Percentiles rank a stretch among this genome's conserved stretches.
These are phyloP conservation scores for Kondoa subrosea DNA, from an alignment of 768 basidiomycete genomes.

Conservation along the genomic window DNA sequence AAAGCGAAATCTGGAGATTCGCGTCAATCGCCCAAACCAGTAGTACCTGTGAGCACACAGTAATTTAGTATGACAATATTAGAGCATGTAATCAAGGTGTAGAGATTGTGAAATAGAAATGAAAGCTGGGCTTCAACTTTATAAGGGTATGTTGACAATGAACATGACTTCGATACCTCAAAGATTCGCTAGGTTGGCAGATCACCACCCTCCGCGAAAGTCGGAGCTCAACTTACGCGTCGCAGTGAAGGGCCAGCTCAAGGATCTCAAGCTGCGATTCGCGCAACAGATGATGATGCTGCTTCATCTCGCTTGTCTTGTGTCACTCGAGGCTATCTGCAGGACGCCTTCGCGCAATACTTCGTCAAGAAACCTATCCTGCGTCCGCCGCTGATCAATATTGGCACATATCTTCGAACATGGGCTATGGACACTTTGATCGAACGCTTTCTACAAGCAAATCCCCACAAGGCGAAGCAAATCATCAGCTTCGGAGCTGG, in stretches of 20 bases:
- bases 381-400: slow-evolving; percentile 68
- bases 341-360: slow-evolving; percentile 52
- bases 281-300: slow-evolving; percentile 67
- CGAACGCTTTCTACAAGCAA: slow-evolving; percentile 43
- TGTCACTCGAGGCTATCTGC: slow-evolving; percentile 56
- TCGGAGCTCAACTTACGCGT: neutral
- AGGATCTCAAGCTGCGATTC: slow-evolving; percentile 31
- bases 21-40: neutral
- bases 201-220: too few relatives aligned
- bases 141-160: too few relatives aligned
- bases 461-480: slow-evolving; percentile 43
- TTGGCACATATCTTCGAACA: slow-evolving; percentile 78
- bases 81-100: too few relatives aligned
- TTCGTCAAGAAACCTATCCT: slow-evolving; percentile 47
- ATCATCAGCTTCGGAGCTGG: slow-evolving; percentile 90
- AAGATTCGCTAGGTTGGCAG: too few relatives aligned
- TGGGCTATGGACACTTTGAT: slow-evolving; percentile 63
- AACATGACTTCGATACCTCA: too few relatives aligned
- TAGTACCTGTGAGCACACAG: too few relatives aligned
- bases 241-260: neutral
- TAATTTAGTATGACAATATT: too few relatives aligned
- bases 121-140: too few relatives aligned
- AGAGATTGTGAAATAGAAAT: too few relatives aligned
- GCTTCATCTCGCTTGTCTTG: slow-evolving; percentile 74
- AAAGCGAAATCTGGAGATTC: neutral